Evolutionary conservation across 345 rosid species (phyloP).

Genomic region (Salix viminalis): DNA sequence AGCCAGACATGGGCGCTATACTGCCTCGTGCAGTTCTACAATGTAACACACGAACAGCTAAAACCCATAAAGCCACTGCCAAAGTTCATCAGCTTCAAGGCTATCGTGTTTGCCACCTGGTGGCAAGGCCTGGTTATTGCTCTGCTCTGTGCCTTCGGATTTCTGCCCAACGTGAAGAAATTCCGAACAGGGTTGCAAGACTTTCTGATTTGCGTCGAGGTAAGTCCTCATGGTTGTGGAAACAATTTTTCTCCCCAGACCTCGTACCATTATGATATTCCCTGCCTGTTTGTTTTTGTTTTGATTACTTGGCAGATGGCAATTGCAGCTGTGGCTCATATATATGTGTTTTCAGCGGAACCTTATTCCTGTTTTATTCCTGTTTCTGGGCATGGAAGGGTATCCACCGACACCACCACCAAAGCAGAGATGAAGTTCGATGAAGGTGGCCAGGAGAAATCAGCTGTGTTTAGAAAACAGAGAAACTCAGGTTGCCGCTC

Average conservation of each 20-base stretch:
- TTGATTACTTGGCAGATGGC: conserved; percentile 55
- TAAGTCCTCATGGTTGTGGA: conserved; percentile 24
- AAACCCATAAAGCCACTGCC: conserved; percentile 68
- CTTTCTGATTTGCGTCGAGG: conserved; percentile 79
- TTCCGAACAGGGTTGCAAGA: conserved; percentile 61
- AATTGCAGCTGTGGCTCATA: conserved; percentile 73
- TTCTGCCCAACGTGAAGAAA: conserved; percentile 60
- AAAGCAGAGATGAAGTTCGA: conserved; percentile 37
- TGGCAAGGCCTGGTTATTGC: conserved; percentile 93
- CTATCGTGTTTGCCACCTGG: conserved; percentile 92
- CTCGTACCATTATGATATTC: background rate
- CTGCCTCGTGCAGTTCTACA: conserved; percentile 88
- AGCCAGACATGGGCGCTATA: conserved; percentile 95
- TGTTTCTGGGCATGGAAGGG: conserved; percentile 27
- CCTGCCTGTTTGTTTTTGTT: background rate
- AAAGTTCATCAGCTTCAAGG: conserved; percentile 91
- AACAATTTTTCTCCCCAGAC: background rate
- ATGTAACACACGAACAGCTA: conserved; percentile 71
- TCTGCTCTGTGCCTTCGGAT: conserved; percentile 47
- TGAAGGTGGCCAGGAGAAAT: conserved; percentile 24
- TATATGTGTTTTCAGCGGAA: conserved; percentile 63
- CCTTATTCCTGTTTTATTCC: conserved; percentile 47
- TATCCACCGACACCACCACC: conserved; percentile 41
- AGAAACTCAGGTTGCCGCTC: conserved; percentile 52
- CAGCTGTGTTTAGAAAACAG: conserved; percentile 38